A percentile compares a stretch with the other conserved stretches of the same genome.
These are phyloP conservation scores for Discostella pseudostelligera DNA, from an alignment of 108 stramenopile species.

Conservation along the genomic window DNA sequence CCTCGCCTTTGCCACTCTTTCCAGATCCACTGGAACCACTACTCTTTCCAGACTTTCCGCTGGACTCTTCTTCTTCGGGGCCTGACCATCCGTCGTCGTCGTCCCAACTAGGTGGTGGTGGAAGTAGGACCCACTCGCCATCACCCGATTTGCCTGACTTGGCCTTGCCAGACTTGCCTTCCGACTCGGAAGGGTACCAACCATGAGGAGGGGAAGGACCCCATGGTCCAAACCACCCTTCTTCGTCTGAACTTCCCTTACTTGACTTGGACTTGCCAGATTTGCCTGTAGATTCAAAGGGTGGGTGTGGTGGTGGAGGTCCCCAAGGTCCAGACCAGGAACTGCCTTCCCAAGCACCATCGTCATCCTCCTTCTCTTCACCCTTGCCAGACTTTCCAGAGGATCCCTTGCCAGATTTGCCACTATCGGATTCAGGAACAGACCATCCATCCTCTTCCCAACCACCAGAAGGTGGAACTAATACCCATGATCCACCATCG, in stretches of 20 bases:
- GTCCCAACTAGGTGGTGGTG: background rate
- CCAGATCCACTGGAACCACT: background rate
- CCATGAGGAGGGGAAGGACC: no score
- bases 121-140: background rate
- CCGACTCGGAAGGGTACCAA: background rate
- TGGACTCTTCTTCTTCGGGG: background rate
- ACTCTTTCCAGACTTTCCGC: background rate
- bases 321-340: no score
- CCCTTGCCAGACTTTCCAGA: no score
- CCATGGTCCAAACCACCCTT: no score
- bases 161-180: background rate
- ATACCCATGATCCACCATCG: no score
- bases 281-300: background rate
- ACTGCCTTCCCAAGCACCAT: no score
- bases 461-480: no score
- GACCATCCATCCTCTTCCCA: no score
- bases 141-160: background rate
- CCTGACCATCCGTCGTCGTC: background rate
- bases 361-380: no score
- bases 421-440: background rate
- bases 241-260: no score
- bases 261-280: background rate
- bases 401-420: background rate
- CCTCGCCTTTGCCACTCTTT: slow-evolving; percentile 1
- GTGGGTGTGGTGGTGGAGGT: no score